These are phyloP conservation scores for Pythium vanterpoolii DNA, from an alignment of 352 stramenopile species.

Conservation along the genomic window DNA sequence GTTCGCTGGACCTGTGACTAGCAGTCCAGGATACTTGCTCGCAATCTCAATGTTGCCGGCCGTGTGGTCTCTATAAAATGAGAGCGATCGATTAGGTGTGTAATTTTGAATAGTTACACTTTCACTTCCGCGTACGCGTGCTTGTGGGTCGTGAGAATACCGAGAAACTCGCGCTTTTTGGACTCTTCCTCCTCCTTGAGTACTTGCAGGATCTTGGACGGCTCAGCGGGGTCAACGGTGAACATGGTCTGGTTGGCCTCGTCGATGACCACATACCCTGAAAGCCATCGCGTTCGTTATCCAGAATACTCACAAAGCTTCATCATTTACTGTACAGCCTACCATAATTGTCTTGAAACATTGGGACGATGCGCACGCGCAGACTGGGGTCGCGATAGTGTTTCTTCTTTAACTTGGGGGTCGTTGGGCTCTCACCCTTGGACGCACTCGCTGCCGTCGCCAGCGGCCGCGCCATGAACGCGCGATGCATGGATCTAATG, in stretches of 20 bases:
- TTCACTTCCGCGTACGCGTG: conserved; percentile 60
- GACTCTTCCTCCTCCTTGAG: conserved; percentile 65
- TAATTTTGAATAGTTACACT: background rate
- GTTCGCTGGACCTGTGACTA: conserved; percentile 66
- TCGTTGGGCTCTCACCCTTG: background rate
- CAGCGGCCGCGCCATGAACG: background rate
- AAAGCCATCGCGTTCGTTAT: too few species aligned
- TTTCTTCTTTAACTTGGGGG: conserved; percentile 32
- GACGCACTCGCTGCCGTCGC: background rate
- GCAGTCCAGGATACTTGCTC: conserved; percentile 51
- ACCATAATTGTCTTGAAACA: conserved; percentile 87
- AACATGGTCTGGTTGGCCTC: conserved; percentile 84
- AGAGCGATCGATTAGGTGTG: background rate
- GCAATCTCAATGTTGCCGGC: conserved; percentile 75
- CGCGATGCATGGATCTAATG: background rate
- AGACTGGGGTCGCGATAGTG: conserved; percentile 73
- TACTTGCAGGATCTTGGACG: conserved; percentile 55
- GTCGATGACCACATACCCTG: conserved; percentile 81
- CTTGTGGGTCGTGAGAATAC: conserved; percentile 93
- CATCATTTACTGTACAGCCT: too few species aligned
- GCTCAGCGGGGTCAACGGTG: conserved; percentile 68
- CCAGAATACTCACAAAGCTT: too few species aligned
- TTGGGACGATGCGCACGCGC: conserved; percentile 75
- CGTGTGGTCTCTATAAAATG: conserved; percentile 58
- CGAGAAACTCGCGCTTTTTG: conserved; percentile 69